Evolutionary conservation across 1,284 basidiomycete species (phyloP), one percentile per base, ranked within the genome.

Genomic region (Ceratobasidium sp.): DNA sequence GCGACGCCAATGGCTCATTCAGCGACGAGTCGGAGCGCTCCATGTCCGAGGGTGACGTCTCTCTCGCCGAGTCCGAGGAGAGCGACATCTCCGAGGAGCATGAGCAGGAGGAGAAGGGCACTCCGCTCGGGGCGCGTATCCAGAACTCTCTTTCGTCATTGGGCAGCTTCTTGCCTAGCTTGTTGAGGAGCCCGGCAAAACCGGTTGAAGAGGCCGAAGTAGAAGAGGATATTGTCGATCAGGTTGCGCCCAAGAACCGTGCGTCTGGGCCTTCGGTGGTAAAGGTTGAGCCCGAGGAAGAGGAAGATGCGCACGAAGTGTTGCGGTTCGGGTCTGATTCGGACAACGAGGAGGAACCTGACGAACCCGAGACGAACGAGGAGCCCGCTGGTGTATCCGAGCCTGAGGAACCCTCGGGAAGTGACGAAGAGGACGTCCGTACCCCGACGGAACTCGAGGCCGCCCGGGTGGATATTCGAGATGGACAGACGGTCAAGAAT

Each of bases 21-120:
- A 75, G 73, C 73, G 73, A 75, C 50, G 73, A 75, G 3, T 75
- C 73, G n/a, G 70, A 73, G 46, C 70, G 41, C 8, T 75, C 68
- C 4, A 30, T 59, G 54, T 70, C 73, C 16, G 73, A 75, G 18
- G 73, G 73, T 5, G 73, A 75, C 38, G 48, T 75, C 10, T 75
- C 73, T 12, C n/a, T 75, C 23, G 54, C 50, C 23, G 52, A 55
- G 20, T 70, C 68, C 14, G 68, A 50, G n/a, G 71, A 74, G n/a
- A 74, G 71, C 33, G 71, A 75, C 20, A 75, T 75, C 27, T 75
- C 73, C n/a, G 73, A 75, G 27, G 73, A 75, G 48, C 30, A 65
- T 8, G 73, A 75, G n/a, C 41, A 33, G 4, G 57, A 73, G 44
- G 70, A 73, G 12, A 46, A 44, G 38, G 38, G 30, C 44, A 38